Percentiles rank a stretch among this genome's conserved stretches.
Conservation (phyloP, 495 filamentous ascomycete species). For the Neurospora africana region DNA sequence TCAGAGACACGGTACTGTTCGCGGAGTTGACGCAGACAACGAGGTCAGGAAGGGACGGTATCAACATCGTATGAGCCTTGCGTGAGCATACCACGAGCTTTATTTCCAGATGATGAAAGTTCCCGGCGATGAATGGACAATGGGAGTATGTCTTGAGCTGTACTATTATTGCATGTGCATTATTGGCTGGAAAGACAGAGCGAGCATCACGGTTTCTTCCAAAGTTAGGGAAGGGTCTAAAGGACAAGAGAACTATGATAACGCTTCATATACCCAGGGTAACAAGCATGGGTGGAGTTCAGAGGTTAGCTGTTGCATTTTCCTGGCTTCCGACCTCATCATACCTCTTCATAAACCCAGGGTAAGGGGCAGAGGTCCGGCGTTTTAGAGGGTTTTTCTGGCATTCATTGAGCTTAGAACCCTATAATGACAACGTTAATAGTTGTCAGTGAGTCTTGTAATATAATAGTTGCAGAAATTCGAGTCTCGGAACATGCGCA, state of each 20-base stretch:
- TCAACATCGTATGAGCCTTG: background rate
- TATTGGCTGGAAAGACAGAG: background rate
- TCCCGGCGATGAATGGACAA: background rate
- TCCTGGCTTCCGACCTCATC: background rate
- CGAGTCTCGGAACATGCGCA: background rate
- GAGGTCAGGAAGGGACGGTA: background rate
- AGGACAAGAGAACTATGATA: background rate
- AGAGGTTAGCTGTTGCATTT: background rate
- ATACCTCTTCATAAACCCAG: background rate
- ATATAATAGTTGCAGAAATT: too few relatives aligned
- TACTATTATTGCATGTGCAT: background rate
- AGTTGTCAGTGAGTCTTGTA: background rate
- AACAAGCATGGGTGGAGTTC: background rate
- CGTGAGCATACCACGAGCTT: background rate
- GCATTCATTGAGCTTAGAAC: background rate
- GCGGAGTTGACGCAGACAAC: background rate
- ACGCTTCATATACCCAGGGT: background rate
- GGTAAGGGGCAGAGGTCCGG: background rate
- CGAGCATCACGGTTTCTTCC: background rate
- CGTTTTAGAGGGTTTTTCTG: background rate
- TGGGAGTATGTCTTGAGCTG: background rate
- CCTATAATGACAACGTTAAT: background rate
- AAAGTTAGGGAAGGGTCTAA: background rate
- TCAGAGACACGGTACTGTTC: background rate
- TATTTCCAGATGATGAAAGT: background rate